These are phyloP conservation scores for Waltiozyma sp. DNA, from an alignment of 1,139 yeast species.

Conservation along the genomic window DNA sequence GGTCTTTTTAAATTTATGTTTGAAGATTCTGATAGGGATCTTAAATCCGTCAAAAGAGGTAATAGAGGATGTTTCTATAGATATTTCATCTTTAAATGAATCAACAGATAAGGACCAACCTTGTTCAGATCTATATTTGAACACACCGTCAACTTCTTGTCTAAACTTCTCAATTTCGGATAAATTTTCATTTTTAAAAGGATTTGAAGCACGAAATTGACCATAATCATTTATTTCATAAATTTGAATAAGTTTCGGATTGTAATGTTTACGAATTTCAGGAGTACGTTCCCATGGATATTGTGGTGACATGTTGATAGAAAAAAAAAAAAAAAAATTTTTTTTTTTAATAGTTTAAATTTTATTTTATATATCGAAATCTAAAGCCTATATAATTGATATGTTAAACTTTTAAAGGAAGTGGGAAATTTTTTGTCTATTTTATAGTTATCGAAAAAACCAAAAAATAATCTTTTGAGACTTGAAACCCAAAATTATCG, in stretches of 20 bases:
- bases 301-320: neutral
- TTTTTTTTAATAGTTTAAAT: too few relatives aligned
- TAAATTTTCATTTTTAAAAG: neutral
- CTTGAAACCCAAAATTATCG: too few relatives aligned
- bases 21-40: conserved; percentile 20
- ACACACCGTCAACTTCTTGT: neutral
- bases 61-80: conserved; percentile 25
- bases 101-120: neutral
- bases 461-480: too few relatives aligned
- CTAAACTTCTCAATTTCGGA: neutral
- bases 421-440: too few relatives aligned
- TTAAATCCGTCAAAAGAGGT: conserved; percentile 17
- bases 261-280: neutral
- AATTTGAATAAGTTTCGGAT: conserved; percentile 1
- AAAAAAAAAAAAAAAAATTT: too few relatives aligned
- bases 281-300: conserved; percentile 2
- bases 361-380: too few relatives aligned
- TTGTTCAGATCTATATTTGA: neutral
- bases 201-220: neutral
- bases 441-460: too few relatives aligned
- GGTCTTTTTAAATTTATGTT: conserved; percentile 14
- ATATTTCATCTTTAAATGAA: conserved; percentile 8
- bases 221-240: neutral
- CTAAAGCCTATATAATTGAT: too few relatives aligned
- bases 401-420: too few relatives aligned